Percentiles rank a stretch among this genome's conserved stretches.
Conservation (phyloP, 1,139 yeast genomes). For the Pneumocystis oryctolagi region DNA sequence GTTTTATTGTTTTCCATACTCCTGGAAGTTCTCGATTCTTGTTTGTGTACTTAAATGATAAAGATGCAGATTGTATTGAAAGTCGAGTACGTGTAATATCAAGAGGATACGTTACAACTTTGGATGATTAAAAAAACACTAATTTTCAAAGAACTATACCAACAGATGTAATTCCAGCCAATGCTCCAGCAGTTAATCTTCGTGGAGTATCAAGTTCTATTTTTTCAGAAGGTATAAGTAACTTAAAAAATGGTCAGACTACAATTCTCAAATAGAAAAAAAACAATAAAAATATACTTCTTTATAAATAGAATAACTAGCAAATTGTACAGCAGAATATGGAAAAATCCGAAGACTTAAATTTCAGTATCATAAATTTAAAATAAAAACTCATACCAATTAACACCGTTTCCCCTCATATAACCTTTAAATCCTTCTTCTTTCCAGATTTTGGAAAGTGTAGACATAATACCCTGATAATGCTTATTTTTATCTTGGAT, state of each 20-base stretch:
- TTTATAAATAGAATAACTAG: slow-evolving; percentile 66
- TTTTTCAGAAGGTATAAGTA: slow-evolving; percentile 24
- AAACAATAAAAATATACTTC: slow-evolving; percentile 17
- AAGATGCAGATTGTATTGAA: slow-evolving; percentile 66
- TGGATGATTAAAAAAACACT: background rate
- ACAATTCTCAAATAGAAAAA: background rate
- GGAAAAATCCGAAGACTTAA: slow-evolving; percentile 68
- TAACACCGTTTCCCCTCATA: slow-evolving; percentile 79
- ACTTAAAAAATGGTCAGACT: slow-evolving; percentile 12
- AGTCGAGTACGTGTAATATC: slow-evolving; percentile 82
- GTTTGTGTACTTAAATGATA: slow-evolving; percentile 4
- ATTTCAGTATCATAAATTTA: background rate
- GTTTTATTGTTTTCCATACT: slow-evolving; percentile 40
- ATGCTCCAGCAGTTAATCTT: slow-evolving; percentile 59
- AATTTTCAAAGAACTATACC: background rate
- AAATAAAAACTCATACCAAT: slow-evolving; percentile 26
- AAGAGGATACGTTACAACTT: slow-evolving; percentile 69
- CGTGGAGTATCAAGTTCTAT: slow-evolving; percentile 36
- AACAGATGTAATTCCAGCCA: slow-evolving; percentile 73
- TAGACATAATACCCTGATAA: slow-evolving; percentile 59
- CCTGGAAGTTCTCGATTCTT: slow-evolving; percentile 36
- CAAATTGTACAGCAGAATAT: slow-evolving; percentile 87
- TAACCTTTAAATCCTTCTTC: slow-evolving; percentile 87
- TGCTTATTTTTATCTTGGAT: slow-evolving; percentile 61
- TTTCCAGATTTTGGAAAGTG: slow-evolving; percentile 61